These are phyloP conservation scores for Botrytis sinoallii DNA, from an alignment of 2,329 filamentous ascomycete species.

Conservation along the genomic window DNA sequence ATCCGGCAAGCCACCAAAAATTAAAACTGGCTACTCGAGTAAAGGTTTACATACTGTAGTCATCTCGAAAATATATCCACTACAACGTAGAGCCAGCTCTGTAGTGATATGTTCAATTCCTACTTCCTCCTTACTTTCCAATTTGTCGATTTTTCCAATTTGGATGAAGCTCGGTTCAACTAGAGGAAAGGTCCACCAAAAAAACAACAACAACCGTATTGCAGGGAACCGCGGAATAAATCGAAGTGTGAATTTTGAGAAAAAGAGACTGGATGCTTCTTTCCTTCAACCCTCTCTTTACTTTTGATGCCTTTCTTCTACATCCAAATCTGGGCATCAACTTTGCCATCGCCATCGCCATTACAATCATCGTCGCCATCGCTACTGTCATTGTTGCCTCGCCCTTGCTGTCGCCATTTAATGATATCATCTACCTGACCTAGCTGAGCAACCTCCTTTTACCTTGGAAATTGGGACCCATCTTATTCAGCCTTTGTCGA, in stretches of 20 bases:
- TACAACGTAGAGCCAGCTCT: neutral
- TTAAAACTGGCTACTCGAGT: neutral
- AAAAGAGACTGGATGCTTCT: neutral
- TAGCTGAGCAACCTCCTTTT: neutral
- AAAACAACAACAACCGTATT: neutral
- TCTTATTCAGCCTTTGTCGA: slow-evolving; percentile 6
- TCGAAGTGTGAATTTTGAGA: neutral
- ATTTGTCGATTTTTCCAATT: neutral
- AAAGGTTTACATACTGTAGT: neutral
- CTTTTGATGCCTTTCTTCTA: neutral
- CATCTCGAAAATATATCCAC: neutral
- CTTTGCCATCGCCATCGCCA: neutral
- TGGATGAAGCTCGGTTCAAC: neutral
- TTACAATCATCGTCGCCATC: neutral
- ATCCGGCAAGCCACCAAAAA: neutral
- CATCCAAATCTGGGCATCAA: neutral
- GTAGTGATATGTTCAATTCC: neutral
- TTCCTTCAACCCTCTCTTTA: neutral
- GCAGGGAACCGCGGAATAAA: neutral
- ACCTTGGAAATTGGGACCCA: neutral
- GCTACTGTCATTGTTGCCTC: neutral
- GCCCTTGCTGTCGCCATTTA: neutral
- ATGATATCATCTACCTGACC: neutral
- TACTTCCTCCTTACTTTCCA: neutral
- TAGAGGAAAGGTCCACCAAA: neutral